Conservation (phyloP, 1,284 basidiomycete genomes). For the Boletus smithii region DNA sequence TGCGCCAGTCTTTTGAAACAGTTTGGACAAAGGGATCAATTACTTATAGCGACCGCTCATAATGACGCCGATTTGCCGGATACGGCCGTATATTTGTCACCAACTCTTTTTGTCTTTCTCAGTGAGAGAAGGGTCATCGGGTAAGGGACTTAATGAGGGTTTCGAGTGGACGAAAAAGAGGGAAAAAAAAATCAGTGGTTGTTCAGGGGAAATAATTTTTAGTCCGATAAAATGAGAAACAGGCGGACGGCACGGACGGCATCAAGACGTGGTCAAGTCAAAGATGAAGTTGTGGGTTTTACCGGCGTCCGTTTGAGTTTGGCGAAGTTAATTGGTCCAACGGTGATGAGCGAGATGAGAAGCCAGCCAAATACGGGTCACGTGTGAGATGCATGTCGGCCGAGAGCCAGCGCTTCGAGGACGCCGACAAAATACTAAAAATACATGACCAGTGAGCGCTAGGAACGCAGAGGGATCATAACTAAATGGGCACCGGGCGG, state of each 20-base stretch:
- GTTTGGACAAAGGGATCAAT: background rate
- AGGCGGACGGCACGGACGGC: too few relatives aligned
- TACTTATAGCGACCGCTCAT: background rate
- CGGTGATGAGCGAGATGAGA: too few relatives aligned
- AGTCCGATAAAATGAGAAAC: background rate
- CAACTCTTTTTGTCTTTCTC: slow-evolving; percentile 1
- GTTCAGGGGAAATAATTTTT: slow-evolving; percentile 2
- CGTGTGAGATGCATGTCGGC: too few relatives aligned
- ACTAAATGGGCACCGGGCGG: too few relatives aligned
- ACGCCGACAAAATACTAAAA: too few relatives aligned
- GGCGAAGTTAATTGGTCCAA: too few relatives aligned
- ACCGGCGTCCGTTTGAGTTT: too few relatives aligned
- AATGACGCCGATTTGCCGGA: background rate
- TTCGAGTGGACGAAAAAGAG: background rate
- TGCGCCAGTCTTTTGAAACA: background rate
- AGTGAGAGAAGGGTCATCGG: background rate
- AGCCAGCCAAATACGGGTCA: too few relatives aligned
- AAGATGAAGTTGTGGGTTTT: background rate
- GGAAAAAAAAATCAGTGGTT: background rate
- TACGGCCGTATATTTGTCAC: background rate
- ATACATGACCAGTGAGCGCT: too few relatives aligned
- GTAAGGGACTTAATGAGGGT: background rate
- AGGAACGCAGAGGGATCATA: too few relatives aligned
- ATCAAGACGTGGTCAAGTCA: background rate
- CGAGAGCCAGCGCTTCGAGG: too few relatives aligned